These are phyloP conservation scores for Hydrangea macrophylla DNA, from an alignment of 148 eudicot species.

Conservation along the genomic window DNA sequence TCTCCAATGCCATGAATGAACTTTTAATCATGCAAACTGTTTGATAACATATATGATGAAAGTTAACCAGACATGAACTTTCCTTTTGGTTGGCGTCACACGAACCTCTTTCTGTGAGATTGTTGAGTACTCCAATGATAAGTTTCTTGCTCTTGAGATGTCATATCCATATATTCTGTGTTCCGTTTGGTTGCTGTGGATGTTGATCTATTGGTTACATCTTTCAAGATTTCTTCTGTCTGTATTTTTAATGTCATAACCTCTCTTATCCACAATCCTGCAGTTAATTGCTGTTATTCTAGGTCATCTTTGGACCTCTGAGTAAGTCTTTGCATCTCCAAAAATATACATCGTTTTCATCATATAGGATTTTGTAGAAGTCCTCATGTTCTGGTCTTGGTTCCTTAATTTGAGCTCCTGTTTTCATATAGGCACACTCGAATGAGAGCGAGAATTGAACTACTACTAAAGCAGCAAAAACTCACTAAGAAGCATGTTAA, in stretches of 20 bases:
- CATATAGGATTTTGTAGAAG: neutral
- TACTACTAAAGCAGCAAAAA: conserved; percentile 84
- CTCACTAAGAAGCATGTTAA: conserved; percentile 77
- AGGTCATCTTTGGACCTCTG: conserved; percentile 98
- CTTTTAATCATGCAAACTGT: neutral
- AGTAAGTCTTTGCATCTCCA: conserved; percentile 53
- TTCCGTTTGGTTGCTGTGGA: neutral
- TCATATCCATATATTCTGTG: neutral
- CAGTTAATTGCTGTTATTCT: conserved; percentile 91
- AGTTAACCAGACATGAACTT: neutral
- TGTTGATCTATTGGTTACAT: neutral
- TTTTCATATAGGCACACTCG: conserved; percentile 48
- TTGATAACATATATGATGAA: neutral
- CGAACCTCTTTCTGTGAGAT: too few species aligned
- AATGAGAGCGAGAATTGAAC: conserved; percentile 85
- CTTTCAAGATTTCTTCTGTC: neutral
- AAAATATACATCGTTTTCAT: too few species aligned
- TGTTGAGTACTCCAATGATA: neutral
- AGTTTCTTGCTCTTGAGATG: neutral
- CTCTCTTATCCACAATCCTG: conserved; percentile 17
- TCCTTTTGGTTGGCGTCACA: too few species aligned
- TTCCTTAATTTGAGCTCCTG: conserved; percentile 5
- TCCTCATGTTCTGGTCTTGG: conserved; percentile 7
- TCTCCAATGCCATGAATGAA: neutral
- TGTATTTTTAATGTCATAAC: neutral